Evolutionary conservation across 352 stramenopile genomes (phyloP), one percentile per base, ranked within the genome.

Genomic region (Globisporangium orthogonon): DNA sequence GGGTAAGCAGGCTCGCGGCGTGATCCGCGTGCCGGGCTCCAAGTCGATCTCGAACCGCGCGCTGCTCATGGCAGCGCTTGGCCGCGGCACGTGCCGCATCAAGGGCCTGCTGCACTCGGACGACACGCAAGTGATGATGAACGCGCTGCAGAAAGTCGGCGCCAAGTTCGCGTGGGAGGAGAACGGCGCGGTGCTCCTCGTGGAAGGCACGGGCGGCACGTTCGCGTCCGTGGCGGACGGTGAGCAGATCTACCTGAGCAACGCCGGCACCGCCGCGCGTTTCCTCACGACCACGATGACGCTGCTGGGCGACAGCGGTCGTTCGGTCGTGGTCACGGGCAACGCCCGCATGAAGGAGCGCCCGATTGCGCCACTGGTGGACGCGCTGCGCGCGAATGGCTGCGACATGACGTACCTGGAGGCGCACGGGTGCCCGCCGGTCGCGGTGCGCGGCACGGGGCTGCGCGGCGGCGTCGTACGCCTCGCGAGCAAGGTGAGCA

Each of bases 11-110:
- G 76, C 81, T 13, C 61, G 74, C n/a, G 83, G 83, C 30, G 60
- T 54, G n/a, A 83, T 93, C 54, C 74, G 78, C 23, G 83, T 99
- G 40, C 96, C 97, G 6, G 95, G 96, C 51, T 98, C 92, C 54
- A 99, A 99, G 73, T 98, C 92, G n/a, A 89, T 99, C 47, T 98
- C 91, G 50, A 99, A 99, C 74, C 90, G 96, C 18, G 97, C 97
- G 57, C 71, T 99, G 43, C 78, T 99, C 28, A 83, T 99, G 60
- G 93, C 96, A 0, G 95, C 95, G 17, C 76, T 99, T 13, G 94
- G 85, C 33, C 71, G 90, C 14, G 94, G 92, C 18, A 31, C 66
- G 44, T 93, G 83, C 59, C 80, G 83, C 37, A 87, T 93, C 52
- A 78, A 73, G 11, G 98, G 98, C 28, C 73, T 99, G 15, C 70